Percentiles rank a stretch among this genome's conserved stretches.
phyloP scores from a whole-genome alignment of 768 basidiomycete species.

The Solioccasus polychromus region DNA sequence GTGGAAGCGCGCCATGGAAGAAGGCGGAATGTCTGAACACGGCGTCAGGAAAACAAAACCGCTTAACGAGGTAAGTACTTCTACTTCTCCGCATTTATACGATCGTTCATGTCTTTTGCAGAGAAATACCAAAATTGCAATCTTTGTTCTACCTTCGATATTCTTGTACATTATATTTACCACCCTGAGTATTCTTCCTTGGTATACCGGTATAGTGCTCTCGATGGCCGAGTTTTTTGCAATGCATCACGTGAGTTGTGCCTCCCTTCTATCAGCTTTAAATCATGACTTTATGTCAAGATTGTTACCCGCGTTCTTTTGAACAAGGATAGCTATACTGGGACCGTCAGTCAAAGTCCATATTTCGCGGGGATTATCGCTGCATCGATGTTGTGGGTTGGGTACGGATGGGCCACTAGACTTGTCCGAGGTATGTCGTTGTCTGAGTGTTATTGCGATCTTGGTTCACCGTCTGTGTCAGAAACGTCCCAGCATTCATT shows the following conservation, averaged over 20 bases:
- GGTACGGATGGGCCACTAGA: conserved; percentile 76
- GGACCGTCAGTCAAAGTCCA: conserved; percentile 80
- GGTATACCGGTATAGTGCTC: conserved; percentile 85
- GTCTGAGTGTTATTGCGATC: neutral
- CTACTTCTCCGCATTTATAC: neutral
- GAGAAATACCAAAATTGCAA: conserved; percentile 79
- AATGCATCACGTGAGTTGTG: conserved; percentile 83
- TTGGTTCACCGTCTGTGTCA: conserved; percentile 27
- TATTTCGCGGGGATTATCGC: conserved; percentile 92
- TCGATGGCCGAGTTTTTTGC: conserved; percentile 85
- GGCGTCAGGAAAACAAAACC: conserved; percentile 65
- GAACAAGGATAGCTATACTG: conserved; percentile 78
- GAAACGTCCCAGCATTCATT: conserved; percentile 77
- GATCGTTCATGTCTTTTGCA: conserved; percentile 26
- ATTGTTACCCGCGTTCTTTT: conserved; percentile 84
- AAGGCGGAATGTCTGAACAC: conserved; percentile 79
- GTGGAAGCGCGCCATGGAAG: conserved; percentile 85
- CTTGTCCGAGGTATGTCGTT: conserved; percentile 57
- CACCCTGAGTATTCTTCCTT: conserved; percentile 79
- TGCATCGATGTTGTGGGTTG: conserved; percentile 84
- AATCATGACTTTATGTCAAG: conserved; percentile 34
- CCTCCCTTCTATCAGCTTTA: neutral
- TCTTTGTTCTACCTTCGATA: conserved; percentile 74
- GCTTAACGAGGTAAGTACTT: conserved; percentile 62
- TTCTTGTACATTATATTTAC: conserved; percentile 83